Evolutionary conservation across 495 filamentous ascomycete species (phyloP), one percentile per base, ranked within the genome.

Genomic region (Cryomyces minteri): DNA sequence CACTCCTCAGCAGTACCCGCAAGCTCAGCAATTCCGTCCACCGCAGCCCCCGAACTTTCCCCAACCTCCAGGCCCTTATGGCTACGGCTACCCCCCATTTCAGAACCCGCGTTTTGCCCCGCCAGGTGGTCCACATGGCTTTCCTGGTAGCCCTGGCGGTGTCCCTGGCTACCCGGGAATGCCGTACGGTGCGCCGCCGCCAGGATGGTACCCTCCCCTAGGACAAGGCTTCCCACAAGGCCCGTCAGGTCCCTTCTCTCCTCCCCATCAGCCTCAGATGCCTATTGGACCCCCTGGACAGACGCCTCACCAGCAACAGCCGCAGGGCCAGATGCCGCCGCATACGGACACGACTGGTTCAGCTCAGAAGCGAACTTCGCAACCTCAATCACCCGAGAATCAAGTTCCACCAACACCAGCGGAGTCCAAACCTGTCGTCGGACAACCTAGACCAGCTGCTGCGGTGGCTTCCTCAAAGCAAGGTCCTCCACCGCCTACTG

Each of bases 151-250:
- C 47, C 72, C 72, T 44, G 58, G 60, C 40, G 57, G 53, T 1
- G 55, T 57, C 14, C 60, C 51, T 32, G 71, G 70, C 6, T 79
- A 72, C 50, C 70, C 70, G 32, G 71, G 70, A 36, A 71, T 73
- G 64, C 74, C 71, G 30, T 76, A 77, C 56, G 77, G 77, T 43
- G 68, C 73, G 40, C 81, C 75, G 8, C 77, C 72, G 38, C 80
- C 77, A 14, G 80, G 76, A 40, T 93, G 85, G 85, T 86, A 75
- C 61, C 79, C 77, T 56, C 80, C 73, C 28, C 40, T 83, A 8
- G 79, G 76, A n/a, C 84, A 87, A 59, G 79, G 78, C 6, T 94
- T 87, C 54, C 79, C 76, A 25, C 18, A 25, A 36, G 73, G 70
- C n/a, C 51, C 46, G 28, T 60, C 58, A 34, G 59, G 60, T 11